Conservation (phyloP, 2,329 filamentous ascomycete genomes). For the Rutstroemia sp. region DNA sequence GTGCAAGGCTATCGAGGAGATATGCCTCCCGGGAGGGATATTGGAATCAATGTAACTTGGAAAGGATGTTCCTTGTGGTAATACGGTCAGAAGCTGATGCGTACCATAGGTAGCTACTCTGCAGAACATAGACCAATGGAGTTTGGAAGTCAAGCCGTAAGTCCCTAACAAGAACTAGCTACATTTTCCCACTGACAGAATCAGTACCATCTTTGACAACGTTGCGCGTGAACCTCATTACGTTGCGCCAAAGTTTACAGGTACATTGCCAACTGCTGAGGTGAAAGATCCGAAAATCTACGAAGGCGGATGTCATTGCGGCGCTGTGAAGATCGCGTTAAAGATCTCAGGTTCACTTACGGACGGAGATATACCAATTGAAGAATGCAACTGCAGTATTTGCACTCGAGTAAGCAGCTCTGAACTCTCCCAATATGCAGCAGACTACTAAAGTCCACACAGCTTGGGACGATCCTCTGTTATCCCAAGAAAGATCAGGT, state of each 20-base stretch:
- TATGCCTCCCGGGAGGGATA: slow-evolving; percentile 26
- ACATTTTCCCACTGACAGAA: neutral
- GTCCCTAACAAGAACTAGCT: neutral
- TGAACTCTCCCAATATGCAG: neutral
- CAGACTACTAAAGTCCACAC: neutral
- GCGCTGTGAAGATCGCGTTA: slow-evolving; percentile 18
- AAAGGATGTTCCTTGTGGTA: neutral
- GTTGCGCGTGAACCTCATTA: slow-evolving; percentile 14
- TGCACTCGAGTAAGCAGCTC: slow-evolving; percentile 14
- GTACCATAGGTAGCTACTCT: slow-evolving; percentile 14
- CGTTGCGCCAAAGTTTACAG: slow-evolving; percentile 8
- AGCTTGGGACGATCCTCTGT: slow-evolving; percentile 11
- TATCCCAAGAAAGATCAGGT: slow-evolving; percentile 10
- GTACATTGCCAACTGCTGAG: slow-evolving; percentile 10
- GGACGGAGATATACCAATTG: slow-evolving; percentile 2
- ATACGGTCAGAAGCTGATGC: neutral
- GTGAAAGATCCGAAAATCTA: slow-evolving; percentile 18
- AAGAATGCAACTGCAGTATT: slow-evolving; percentile 20
- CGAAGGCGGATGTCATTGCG: slow-evolving; percentile 23
- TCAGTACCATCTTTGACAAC: slow-evolving; percentile 14
- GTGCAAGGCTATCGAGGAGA: slow-evolving; percentile 31
- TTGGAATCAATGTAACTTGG: slow-evolving; percentile 36
- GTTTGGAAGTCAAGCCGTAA: slow-evolving; percentile 12
- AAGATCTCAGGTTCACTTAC: slow-evolving; percentile 9
- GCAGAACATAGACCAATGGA: slow-evolving; percentile 15